Conservation (phyloP, 2,329 filamentous ascomycete species). For the Aspergillus carbonarius region DNA sequence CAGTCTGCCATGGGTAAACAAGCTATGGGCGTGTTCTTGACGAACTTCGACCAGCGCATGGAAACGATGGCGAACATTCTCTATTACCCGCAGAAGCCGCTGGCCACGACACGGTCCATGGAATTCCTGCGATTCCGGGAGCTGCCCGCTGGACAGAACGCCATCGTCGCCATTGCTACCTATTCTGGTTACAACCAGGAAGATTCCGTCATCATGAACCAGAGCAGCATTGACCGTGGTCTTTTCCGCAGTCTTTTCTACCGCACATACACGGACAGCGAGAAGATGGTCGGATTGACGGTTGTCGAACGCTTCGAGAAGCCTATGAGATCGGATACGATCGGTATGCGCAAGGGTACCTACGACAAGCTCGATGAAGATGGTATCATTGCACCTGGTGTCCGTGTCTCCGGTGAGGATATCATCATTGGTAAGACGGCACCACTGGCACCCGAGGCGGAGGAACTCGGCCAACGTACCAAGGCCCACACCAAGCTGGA, state of each 20-base stretch:
- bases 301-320: constrained; percentile 95
- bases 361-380: constrained; percentile 98
- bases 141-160: constrained; percentile 93
- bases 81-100: constrained; percentile 96
- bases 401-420: constrained; percentile 93
- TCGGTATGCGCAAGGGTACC: constrained; percentile 89
- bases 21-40: constrained; percentile 98
- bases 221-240: constrained; percentile 96
- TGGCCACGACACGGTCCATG: constrained; percentile 96
- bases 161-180: constrained; percentile 94
- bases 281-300: constrained; percentile 93
- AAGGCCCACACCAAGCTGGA: constrained; percentile 90
- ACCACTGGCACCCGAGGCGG: constrained; percentile 85
- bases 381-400: constrained; percentile 88
- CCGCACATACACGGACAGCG: constrained; percentile 93
- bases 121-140: constrained; percentile 98
- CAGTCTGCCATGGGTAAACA: constrained; percentile 99
- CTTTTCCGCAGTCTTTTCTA: constrained; percentile 98
- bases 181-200: constrained; percentile 99
- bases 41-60: constrained; percentile 96
- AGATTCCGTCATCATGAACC: constrained; percentile 99
- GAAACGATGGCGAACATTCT: constrained; percentile 99
- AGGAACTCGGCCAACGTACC: constrained; percentile 89
- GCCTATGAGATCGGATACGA: constrained; percentile 80
- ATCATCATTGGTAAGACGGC: constrained; percentile 99